phyloP scores from a whole-genome alignment of 805 yeast genomes.

The Scheffersomyces stipitis region DNA sequence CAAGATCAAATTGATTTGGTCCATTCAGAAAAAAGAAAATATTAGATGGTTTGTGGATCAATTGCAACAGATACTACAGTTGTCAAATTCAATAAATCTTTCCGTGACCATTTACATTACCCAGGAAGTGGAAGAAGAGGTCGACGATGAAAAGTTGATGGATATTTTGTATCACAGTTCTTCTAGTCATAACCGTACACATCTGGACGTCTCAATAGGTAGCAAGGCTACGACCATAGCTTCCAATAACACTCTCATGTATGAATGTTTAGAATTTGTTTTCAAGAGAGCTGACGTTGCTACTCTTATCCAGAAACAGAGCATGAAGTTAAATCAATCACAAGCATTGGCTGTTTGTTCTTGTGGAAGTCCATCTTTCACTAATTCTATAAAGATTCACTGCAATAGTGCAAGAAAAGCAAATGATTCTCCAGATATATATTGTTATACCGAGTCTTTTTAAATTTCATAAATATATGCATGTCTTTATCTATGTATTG shows the following conservation, averaged over 20 bases:
- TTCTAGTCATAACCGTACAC: too few relatives aligned
- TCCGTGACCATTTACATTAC: slow-evolving; percentile 34
- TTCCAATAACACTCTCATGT: too few relatives aligned
- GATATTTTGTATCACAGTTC: too few relatives aligned
- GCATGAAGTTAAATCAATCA: slow-evolving; percentile 1
- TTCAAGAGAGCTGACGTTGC: slow-evolving; percentile 2
- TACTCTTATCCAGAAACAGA: neutral
- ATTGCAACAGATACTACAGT: slow-evolving; percentile 31
- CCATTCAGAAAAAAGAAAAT: slow-evolving; percentile 22
- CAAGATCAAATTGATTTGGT: slow-evolving; percentile 33
- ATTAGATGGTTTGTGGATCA: slow-evolving; percentile 37
- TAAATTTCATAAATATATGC: neutral
- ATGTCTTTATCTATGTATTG: neutral
- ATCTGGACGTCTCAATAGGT: too few relatives aligned
- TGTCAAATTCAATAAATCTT: too few relatives aligned
- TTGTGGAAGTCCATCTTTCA: slow-evolving; percentile 42
- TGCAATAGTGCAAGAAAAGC: slow-evolving; percentile 29
- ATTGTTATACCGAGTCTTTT: slow-evolving; percentile 40
- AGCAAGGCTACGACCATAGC: too few relatives aligned
- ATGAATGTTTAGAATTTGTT: too few relatives aligned
- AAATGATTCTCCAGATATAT: slow-evolving; percentile 37
- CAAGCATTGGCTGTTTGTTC: slow-evolving; percentile 37
- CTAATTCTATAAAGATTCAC: slow-evolving; percentile 23
- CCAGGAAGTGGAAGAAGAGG: too few relatives aligned
- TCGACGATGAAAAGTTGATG: too few relatives aligned